Evolutionary conservation across 768 basidiomycete genomes (phyloP), one percentile per base, ranked within the genome.

Genomic region (Omphalotus guepiniiformis): DNA sequence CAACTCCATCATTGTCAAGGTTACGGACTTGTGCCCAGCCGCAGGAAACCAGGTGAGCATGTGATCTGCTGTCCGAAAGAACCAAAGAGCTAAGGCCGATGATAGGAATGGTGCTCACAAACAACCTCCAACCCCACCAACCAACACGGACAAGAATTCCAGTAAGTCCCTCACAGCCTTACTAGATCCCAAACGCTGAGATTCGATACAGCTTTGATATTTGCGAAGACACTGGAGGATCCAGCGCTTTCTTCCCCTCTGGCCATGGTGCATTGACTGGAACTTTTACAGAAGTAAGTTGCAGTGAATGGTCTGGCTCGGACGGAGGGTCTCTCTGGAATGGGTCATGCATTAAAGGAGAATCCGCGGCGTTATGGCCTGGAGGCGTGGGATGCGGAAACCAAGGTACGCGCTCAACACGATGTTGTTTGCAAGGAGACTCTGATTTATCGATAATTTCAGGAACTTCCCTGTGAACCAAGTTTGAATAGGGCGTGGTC

Each of bases 261-360:
- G 76, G 74, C 0, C 79, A 75, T 54, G 75, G 73, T n/a, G 79
- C 80, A 22, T 58, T 81, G 50, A 68, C 70, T 11, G 80, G 79
- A n/a, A 70, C 67, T 2, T 83, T 70, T 59, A 66, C 63, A 4
- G 79, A 83, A 56, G 79, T 80, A 16, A 70, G 73, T 21, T 83
- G 79, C 58, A 73, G 71, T 53, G 64, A 74, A 53, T 82, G 81
- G 81, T 65, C 68, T 4, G 81, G 80, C 16, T 68, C 70, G n/a
- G 74, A 80, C 44, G 75, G 76, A 11, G 55, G 64, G 29, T 21
- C 64, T 15, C 61, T 73, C 6, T 83, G 62, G 58, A 71, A 60
- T 34, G 78, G 78, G 1, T 66, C 79, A 6, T 82, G 81, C 58
- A 63, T 83, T 19, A 62, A 54, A 5, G 76, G 76, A 7, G 74